A percentile compares a stretch with the other conserved stretches of the same genome.
Conservation (phyloP, 225 moss, liverwort and hornwort genomes). For the Marchantia polymorpha region DNA sequence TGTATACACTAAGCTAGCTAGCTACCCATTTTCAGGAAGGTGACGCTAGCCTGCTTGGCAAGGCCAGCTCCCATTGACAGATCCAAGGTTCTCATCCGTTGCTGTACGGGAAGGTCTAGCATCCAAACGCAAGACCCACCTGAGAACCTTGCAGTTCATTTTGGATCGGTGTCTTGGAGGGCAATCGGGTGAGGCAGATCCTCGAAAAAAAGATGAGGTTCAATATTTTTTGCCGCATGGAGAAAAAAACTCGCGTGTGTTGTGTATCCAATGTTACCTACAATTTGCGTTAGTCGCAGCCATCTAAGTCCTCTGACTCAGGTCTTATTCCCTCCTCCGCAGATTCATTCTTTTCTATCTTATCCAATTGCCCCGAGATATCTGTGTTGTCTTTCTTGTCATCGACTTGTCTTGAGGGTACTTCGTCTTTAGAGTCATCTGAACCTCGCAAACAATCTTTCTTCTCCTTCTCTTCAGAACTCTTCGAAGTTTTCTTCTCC, state of each 20-base stretch:
- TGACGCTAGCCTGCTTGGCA: background rate
- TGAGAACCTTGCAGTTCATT: background rate
- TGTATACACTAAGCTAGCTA: background rate
- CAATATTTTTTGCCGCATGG: background rate
- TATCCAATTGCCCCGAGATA: background rate
- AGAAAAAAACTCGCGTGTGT: background rate
- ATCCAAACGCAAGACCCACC: background rate
- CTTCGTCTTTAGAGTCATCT: conserved; percentile 9
- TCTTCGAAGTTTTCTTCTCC: conserved; percentile 3
- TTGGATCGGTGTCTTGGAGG: background rate
- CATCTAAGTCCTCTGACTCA: background rate
- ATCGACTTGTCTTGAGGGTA: background rate
- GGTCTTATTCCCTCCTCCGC: background rate
- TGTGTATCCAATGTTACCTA: background rate
- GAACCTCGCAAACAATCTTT: background rate
- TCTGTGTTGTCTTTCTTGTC: conserved; percentile 5
- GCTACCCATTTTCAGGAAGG: no score
- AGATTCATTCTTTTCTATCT: background rate
- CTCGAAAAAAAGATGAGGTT: background rate
- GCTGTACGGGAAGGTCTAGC: background rate
- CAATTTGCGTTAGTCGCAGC: background rate
- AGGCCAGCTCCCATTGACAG: background rate
- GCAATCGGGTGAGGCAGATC: background rate
- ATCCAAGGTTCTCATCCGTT: background rate
- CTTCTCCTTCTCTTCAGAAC: conserved; percentile 10